Conservation (phyloP, 1,284 basidiomycete species). For the Ganoderma leucocontextum region DNA sequence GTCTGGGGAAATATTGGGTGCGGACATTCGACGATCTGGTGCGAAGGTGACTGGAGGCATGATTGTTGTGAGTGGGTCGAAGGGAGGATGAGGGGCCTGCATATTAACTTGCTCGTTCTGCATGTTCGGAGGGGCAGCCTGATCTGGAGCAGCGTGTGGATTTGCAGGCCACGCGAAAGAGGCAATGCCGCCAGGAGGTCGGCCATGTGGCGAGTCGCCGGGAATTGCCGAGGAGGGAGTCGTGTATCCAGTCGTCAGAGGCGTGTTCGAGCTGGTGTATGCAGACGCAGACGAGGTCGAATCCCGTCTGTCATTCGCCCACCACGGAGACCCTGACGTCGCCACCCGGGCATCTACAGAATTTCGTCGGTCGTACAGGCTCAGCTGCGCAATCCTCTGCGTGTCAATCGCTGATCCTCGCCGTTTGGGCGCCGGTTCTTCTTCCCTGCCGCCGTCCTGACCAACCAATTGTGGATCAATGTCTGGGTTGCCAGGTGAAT, state of each 20-base stretch:
- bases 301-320: conserved; percentile 74
- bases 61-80: conserved; percentile 54
- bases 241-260: conserved; percentile 54
- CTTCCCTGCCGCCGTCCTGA: conserved; percentile 72
- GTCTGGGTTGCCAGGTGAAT: conserved; percentile 62
- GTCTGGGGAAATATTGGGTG: conserved; percentile 54
- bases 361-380: conserved; percentile 76
- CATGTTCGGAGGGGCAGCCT: conserved; percentile 43
- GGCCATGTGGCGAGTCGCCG: conserved; percentile 70
- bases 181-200: conserved; percentile 67
- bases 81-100: conserved; percentile 48
- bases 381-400: conserved; percentile 73
- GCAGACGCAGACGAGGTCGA: conserved; percentile 72
- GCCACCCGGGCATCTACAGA: conserved; percentile 69
- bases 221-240: conserved; percentile 66
- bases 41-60: conserved; percentile 66
- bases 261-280: conserved; percentile 61
- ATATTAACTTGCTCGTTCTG: conserved; percentile 52
- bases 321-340: conserved; percentile 52
- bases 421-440: conserved; percentile 79
- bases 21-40: conserved; percentile 77
- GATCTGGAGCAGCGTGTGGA: conserved; percentile 48
- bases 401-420: conserved; percentile 82
- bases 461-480: conserved; percentile 72
- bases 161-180: conserved; percentile 76